Evolutionary conservation across 495 filamentous ascomycete genomes (phyloP).

Genomic region (Talaromyces borbonicus): DNA sequence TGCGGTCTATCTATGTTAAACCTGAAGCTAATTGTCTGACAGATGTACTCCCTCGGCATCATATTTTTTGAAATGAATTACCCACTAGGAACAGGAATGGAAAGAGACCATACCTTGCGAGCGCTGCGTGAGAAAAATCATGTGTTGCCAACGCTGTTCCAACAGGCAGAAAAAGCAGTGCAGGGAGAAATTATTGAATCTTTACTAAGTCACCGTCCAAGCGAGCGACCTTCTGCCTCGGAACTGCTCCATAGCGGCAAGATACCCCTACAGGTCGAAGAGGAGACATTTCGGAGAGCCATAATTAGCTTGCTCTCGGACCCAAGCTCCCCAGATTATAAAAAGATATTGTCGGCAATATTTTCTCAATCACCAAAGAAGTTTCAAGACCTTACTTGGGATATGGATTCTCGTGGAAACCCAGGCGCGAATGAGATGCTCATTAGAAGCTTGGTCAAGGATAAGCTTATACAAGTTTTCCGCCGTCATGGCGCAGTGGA

Average conservation of each 20-base stretch:
- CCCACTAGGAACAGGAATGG: constrained; percentile 73
- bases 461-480: constrained; percentile 69
- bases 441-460: constrained; percentile 64
- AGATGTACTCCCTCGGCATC: constrained; percentile 95
- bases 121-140: constrained; percentile 59
- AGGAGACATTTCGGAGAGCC: constrained; percentile 75
- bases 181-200: constrained; percentile 70
- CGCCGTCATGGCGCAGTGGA: constrained; percentile 89
- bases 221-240: constrained; percentile 69
- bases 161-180: constrained; percentile 59
- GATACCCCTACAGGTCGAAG: constrained; percentile 82
- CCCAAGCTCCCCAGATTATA: constrained; percentile 76
- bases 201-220: constrained; percentile 69
- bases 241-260: constrained; percentile 83
- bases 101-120: constrained; percentile 67
- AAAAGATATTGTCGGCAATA: constrained; percentile 74
- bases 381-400: constrained; percentile 82
- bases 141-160: constrained; percentile 62
- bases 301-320: constrained; percentile 68
- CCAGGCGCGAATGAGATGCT: constrained; percentile 55
- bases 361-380: constrained; percentile 66
- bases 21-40: constrained; percentile 1
- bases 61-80: constrained; percentile 99
- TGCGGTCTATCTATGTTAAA: constrained; percentile 6
- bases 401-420: constrained; percentile 49